Base-by-base conservation (phyloP, 202 grass and related monocot genomes). In the Zoysia matrella region DNA sequence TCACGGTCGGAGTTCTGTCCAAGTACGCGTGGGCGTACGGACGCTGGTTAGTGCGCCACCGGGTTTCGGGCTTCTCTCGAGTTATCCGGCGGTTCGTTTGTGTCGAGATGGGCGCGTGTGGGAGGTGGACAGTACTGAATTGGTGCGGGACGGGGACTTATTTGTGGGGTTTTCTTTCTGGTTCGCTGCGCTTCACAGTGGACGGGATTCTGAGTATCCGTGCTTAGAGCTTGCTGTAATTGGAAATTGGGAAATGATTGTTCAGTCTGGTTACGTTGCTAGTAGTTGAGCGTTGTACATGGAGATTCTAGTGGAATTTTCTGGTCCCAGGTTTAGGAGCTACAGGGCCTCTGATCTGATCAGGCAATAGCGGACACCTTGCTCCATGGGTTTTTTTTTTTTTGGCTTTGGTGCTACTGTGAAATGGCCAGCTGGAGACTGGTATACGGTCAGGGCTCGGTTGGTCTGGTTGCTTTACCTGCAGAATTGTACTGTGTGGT, bases 401-500 rank as follows among this genome's bases (percentile, higher is more conserved):
- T 30, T 30, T 30, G 22, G 3, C 8, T 73, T 79, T 0, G 5
- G 41, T 9, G 3, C 13, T 4, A 5, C 6, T 39, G 46, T 52
- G 47, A 2, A 8, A 13, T 13, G 13, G 52, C 12, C 13, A n/a
- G 7, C 55, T 58, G n/a, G 15, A 18, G 15, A 56, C 53, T 56
- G 52, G 52, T 56, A n/a, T 56, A 56, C 6, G 53, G 53, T 53
- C 30, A 51, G 76, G 60, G 70, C 15, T 80, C 53, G 15, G 47
- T 30, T 52, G 7, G 1, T 45, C 48, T 40, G 47, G 53, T 30
- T 10, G n/a, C n/a, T 62, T 60, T 45, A n/a, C 7, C 56, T 76
- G 12, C 60, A 10, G 22, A 14, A 30, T 4, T 11, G 0, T 47
- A 14, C 36, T 9, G 54, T 71, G 7, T 3, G 69, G 2, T 62